Evolutionary conservation across 2,329 filamentous ascomycete species (phyloP).

Genomic region (Aaosphaeria pasadenensis): DNA sequence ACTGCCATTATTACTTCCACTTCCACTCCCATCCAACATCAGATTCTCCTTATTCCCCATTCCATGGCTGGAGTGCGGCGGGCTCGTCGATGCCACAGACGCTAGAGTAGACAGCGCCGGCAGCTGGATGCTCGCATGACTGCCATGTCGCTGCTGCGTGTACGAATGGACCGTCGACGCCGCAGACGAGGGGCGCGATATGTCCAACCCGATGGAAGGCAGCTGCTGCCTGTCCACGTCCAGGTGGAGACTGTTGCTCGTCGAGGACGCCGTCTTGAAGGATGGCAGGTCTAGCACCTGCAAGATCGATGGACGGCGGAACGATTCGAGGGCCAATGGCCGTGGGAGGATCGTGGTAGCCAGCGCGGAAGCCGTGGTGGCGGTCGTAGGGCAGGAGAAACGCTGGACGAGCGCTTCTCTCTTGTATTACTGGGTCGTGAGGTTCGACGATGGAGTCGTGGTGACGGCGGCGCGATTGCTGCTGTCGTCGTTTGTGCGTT

Average conservation of each 20-base stretch:
- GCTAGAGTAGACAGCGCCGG: slow-evolving; percentile 60
- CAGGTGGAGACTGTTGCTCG: background rate
- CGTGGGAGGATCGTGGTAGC: slow-evolving; percentile 55
- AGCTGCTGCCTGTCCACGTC: slow-evolving; percentile 45
- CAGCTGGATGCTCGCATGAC: slow-evolving; percentile 44
- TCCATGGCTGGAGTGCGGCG: slow-evolving; percentile 38
- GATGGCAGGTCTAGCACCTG: slow-evolving; percentile 46
- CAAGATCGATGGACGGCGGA: slow-evolving; percentile 49
- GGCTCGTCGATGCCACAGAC: slow-evolving; percentile 52
- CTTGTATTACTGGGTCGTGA: too few species aligned
- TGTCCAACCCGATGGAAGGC: slow-evolving; percentile 48
- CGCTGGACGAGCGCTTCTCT: slow-evolving; percentile 12
- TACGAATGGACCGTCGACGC: slow-evolving; percentile 48
- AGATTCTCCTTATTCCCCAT: background rate
- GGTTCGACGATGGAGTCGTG: too few species aligned
- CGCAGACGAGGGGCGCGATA: slow-evolving; percentile 54
- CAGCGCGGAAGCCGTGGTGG: slow-evolving; percentile 57
- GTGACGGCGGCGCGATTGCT: too few species aligned
- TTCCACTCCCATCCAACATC: background rate
- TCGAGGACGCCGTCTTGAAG: slow-evolving; percentile 45
- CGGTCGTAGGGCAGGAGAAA: slow-evolving; percentile 28
- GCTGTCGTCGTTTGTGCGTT: too few species aligned
- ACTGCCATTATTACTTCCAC: slow-evolving; percentile 24
- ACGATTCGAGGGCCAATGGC: slow-evolving; percentile 56
- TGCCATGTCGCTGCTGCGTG: slow-evolving; percentile 31